Percentiles rank a stretch among this genome's conserved stretches.
phyloP scores from a whole-genome alignment of 371 early-diverging fungal genomes.

The Mucor plumbeus region DNA sequence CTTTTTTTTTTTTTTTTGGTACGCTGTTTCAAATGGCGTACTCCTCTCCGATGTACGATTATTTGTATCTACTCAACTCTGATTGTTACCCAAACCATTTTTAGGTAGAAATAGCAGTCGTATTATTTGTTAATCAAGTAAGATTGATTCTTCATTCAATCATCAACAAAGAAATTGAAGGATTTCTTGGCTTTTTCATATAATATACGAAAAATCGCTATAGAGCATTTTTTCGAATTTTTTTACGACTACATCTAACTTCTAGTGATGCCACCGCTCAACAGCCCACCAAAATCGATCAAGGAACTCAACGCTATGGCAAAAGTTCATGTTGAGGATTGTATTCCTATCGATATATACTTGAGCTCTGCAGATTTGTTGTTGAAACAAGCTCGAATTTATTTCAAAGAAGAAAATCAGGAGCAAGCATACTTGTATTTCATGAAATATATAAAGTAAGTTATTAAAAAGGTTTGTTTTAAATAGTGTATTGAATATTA shows the following conservation, averaged over 20 bases:
- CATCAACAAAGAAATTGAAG: background rate
- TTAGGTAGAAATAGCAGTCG: background rate
- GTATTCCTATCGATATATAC: conserved; percentile 56
- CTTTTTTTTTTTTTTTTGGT: too few relatives aligned
- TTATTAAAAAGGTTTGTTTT: background rate
- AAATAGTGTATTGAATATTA: conserved; percentile 11
- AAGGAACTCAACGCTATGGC: conserved; percentile 47
- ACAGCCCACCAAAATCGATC: conserved; percentile 25
- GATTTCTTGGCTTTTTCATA: conserved; percentile 16
- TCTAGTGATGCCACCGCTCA: background rate
- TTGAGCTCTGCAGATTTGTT: conserved; percentile 55
- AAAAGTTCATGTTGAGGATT: conserved; percentile 36
- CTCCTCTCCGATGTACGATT: too few relatives aligned
- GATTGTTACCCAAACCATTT: background rate
- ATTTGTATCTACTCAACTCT: too few relatives aligned
- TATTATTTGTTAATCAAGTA: background rate
- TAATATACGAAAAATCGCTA: background rate
- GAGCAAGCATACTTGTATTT: conserved; percentile 56
- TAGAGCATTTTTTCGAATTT: too few relatives aligned
- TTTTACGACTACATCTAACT: too few relatives aligned
- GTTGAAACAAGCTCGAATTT: conserved; percentile 57
- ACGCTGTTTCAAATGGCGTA: too few relatives aligned
- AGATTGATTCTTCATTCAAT: background rate
- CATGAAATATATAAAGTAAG: conserved; percentile 60
- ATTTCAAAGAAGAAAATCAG: conserved; percentile 51